phyloP scores from a whole-genome alignment of 1,284 basidiomycete genomes.

The Paramarasmius palmivorus region DNA sequence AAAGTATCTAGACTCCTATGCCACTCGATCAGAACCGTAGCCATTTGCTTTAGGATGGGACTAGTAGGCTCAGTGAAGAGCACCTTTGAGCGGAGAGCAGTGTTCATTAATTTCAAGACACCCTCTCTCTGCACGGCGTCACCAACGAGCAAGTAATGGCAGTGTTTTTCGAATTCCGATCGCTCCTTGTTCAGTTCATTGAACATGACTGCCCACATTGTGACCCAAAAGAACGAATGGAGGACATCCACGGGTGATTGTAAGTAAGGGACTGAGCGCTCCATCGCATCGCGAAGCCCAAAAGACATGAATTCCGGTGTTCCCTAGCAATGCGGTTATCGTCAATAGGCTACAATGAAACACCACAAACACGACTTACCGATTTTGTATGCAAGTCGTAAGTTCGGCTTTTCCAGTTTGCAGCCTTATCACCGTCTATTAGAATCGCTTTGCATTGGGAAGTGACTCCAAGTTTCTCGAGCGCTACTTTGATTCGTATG shows the following conservation, averaged over 20 bases:
- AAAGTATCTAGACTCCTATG: too few relatives aligned
- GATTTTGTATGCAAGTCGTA: neutral
- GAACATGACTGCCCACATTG: slow-evolving; percentile 9
- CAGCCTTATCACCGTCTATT: slow-evolving; percentile 11
- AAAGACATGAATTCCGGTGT: slow-evolving; percentile 13
- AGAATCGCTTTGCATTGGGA: neutral
- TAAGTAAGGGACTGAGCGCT: neutral
- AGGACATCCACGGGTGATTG: slow-evolving; percentile 13
- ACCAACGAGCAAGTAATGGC: too few relatives aligned
- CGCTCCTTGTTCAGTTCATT: neutral
- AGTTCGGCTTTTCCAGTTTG: neutral
- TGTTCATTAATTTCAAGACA: too few relatives aligned
- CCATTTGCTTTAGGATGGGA: too few relatives aligned
- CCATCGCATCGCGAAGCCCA: slow-evolving; percentile 1
- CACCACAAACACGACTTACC: neutral
- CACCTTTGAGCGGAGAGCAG: too few relatives aligned
- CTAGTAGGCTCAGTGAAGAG: too few relatives aligned
- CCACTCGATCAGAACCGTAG: too few relatives aligned
- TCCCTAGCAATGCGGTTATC: slow-evolving; percentile 3
- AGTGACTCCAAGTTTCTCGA: neutral
- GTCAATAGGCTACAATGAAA: neutral
- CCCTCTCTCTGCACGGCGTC: too few relatives aligned
- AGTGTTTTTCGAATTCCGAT: too few relatives aligned
- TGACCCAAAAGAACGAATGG: slow-evolving; percentile 13
- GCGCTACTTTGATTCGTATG: neutral